Percentiles rank a stretch among this genome's conserved stretches.
Conservation (phyloP, 768 basidiomycete genomes). For the Xanthoconium purpureum region DNA sequence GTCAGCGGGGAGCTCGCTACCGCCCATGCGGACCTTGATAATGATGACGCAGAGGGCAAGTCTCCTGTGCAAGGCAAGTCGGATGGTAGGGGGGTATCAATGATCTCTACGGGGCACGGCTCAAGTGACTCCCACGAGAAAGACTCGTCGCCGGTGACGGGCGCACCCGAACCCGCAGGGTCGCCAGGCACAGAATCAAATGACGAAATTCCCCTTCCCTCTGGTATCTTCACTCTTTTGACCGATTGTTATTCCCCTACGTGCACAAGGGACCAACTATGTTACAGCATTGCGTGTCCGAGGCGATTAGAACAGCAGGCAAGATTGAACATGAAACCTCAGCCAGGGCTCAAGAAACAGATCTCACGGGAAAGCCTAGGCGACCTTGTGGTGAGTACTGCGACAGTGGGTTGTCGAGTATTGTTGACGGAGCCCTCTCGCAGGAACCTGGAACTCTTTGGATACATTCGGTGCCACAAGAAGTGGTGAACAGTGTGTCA, state of each 20-base stretch:
- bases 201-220: constrained; percentile 74
- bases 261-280: constrained; percentile 89
- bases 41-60: constrained; percentile 34
- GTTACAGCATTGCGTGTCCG: constrained; percentile 97
- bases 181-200: constrained; percentile 43
- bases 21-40: constrained; percentile 33
- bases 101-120: constrained; percentile 30
- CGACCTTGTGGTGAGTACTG: constrained; percentile 60
- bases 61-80: constrained; percentile 22
- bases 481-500: constrained; percentile 88
- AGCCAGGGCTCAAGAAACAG: constrained; percentile 84
- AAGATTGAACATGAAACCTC: constrained; percentile 88
- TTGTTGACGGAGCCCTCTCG: constrained; percentile 25
- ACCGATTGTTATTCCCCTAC: constrained; percentile 99
- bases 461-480: constrained; percentile 95
- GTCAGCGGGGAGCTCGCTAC: constrained; percentile 67
- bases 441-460: constrained; percentile 83
- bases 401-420: neutral
- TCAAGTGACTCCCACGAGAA: constrained; percentile 36
- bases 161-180: constrained; percentile 13
- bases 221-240: constrained; percentile 93
- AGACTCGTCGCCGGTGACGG: constrained; percentile 29
- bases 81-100: constrained; percentile 24
- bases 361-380: constrained; percentile 77
- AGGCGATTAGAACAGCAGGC: constrained; percentile 92